Evolutionary conservation across 1,284 basidiomycete genomes (phyloP).

Genomic region (Leccinum subrobustum): DNA sequence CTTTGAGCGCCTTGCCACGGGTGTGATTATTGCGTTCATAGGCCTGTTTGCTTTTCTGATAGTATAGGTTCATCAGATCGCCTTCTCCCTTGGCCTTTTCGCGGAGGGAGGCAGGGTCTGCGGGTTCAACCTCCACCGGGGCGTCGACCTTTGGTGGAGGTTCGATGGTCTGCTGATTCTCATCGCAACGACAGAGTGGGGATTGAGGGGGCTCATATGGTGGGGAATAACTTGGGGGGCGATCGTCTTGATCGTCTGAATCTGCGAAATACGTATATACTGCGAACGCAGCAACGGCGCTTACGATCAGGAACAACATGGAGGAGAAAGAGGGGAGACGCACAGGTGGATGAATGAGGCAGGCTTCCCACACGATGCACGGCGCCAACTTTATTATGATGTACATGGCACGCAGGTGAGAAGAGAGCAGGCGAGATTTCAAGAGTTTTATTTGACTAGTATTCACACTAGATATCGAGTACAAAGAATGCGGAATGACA

Average conservation of each 20-base stretch:
- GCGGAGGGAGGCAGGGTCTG: slow-evolving; percentile 63
- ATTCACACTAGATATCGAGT: slow-evolving; percentile 7
- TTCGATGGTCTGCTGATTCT: not conserved
- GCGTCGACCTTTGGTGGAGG: not conserved
- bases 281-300: slow-evolving; percentile 8
- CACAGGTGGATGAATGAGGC: not conserved
- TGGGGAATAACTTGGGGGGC: not conserved
- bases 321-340: not conserved
- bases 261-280: slow-evolving; percentile 12
- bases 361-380: not conserved
- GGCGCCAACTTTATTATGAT: not conserved
- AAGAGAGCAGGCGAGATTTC: not conserved
- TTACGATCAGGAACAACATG: slow-evolving; percentile 21
- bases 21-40: slow-evolving; percentile 73
- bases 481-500: slow-evolving; percentile 8
- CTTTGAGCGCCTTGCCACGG: slow-evolving; percentile 80
- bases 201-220: not conserved
- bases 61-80: slow-evolving; percentile 65
- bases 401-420: not conserved
- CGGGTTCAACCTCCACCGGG: not conserved
- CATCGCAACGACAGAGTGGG: slow-evolving; percentile 8
- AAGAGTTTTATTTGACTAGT: not conserved
- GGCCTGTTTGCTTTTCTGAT: slow-evolving; percentile 62
- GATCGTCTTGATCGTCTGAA: slow-evolving; percentile 9
- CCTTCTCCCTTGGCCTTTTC: slow-evolving; percentile 72